Evolutionary conservation across 1,284 basidiomycete genomes (phyloP).

Genomic region (Malassezia restricta): DNA sequence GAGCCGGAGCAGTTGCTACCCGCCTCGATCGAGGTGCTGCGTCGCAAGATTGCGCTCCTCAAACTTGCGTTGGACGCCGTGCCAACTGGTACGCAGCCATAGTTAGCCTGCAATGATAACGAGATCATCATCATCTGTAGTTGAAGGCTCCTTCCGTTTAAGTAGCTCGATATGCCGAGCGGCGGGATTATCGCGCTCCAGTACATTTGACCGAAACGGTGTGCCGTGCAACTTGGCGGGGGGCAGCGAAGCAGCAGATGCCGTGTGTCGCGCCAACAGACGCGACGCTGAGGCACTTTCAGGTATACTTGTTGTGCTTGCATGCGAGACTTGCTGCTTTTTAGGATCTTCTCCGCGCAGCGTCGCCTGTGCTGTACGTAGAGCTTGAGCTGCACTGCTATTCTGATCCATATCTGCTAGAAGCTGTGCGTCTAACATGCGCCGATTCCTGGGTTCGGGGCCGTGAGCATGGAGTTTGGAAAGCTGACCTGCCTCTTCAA

Average conservation of each 20-base stretch:
- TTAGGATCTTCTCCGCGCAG: neutral
- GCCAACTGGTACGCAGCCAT: neutral
- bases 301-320: neutral
- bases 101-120: conserved; percentile 5
- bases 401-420: conserved; percentile 5
- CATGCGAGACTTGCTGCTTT: neutral
- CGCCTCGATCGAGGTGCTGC: conserved; percentile 70
- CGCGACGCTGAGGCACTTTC: neutral
- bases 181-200: neutral
- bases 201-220: neutral
- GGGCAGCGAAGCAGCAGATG: neutral
- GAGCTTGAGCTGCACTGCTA: conserved; percentile 8
- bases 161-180: neutral
- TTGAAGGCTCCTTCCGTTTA: neutral
- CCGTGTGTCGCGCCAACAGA: conserved; percentile 6
- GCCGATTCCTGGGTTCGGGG: neutral
- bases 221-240: neutral
- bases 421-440: neutral
- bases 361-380: conserved; percentile 12
- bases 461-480: neutral
- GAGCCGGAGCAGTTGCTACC: conserved; percentile 69
- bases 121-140: conserved; percentile 2
- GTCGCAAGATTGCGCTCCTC: conserved; percentile 57
- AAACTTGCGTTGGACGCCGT: conserved; percentile 32
- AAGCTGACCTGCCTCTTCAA: neutral